Conservation (phyloP, 208 protist genomes). For the Vickermania spadyakhi region DNA sequence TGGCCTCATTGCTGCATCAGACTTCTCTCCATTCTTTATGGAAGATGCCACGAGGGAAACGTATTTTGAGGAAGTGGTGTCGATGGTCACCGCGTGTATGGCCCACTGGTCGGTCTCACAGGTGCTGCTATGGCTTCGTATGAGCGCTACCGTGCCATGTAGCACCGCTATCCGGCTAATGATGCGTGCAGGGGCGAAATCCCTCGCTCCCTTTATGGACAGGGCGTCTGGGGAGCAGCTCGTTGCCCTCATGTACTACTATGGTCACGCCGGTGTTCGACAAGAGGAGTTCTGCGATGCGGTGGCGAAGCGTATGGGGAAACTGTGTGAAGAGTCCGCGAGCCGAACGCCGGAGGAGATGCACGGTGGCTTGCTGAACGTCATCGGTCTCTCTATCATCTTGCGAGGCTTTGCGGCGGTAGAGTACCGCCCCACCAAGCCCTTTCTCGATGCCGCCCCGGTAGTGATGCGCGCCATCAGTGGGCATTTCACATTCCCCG, state of each 20-base stretch:
- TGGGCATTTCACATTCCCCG: too few relatives aligned
- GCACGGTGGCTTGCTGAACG: constrained; percentile 7
- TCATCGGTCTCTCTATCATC: constrained; percentile 30
- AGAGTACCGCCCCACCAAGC: constrained; percentile 33
- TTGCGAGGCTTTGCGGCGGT: constrained; percentile 51
- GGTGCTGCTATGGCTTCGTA: constrained; percentile 21
- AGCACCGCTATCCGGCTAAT: constrained; percentile 12
- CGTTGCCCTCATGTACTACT: constrained; percentile 40
- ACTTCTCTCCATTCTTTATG: neutral
- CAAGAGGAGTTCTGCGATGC: constrained; percentile 65
- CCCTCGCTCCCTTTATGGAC: constrained; percentile 31
- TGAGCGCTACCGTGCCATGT: constrained; percentile 5
- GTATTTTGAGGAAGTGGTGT: neutral
- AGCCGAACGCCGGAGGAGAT: neutral
- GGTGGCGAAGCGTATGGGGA: constrained; percentile 22
- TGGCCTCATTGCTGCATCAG: neutral
- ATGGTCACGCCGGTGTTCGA: constrained; percentile 46
- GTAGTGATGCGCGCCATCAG: constrained; percentile 15
- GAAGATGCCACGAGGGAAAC: neutral
- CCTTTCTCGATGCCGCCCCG: constrained; percentile 55
- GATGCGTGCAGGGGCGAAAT: constrained; percentile 36
- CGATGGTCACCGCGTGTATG: constrained; percentile 7
- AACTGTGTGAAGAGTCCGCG: constrained; percentile 7
- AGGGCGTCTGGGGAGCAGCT: constrained; percentile 58
- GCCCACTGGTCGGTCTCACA: constrained; percentile 22